phyloP scores from a whole-genome alignment of 1,139 yeast genomes.

The Zhuliangozyma blackwelliae region DNA sequence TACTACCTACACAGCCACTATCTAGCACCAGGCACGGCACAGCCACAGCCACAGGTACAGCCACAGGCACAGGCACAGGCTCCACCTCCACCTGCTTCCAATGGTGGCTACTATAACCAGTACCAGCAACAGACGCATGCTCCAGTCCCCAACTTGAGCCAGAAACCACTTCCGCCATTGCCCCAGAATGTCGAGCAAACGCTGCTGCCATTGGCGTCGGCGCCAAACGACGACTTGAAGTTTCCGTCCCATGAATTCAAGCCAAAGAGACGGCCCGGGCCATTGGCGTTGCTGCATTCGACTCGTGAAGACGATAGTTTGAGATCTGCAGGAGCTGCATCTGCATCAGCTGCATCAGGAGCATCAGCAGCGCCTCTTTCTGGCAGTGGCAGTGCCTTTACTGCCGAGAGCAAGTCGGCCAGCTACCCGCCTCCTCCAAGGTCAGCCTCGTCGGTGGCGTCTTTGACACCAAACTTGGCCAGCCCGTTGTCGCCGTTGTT shows the following conservation, averaged over 20 bases:
- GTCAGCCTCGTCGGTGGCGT: conserved; percentile 14
- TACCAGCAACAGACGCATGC: conserved; percentile 4
- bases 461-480: conserved; percentile 31
- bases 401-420: too few species aligned
- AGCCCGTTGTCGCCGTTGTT: conserved; percentile 42
- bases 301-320: conserved; percentile 21
- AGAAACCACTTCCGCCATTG: conserved; percentile 11
- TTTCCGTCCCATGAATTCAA: conserved; percentile 29
- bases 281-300: conserved; percentile 37
- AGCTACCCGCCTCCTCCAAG: conserved; percentile 10
- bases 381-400: too few species aligned
- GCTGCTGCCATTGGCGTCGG: conserved; percentile 4
- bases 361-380: too few species aligned
- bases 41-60: too few species aligned
- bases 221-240: conserved; percentile 13
- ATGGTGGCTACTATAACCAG: not conserved
- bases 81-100: too few species aligned
- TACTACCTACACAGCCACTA: too few species aligned
- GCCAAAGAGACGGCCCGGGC: conserved; percentile 42
- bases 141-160: conserved; percentile 5
- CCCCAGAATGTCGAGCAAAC: conserved; percentile 6
- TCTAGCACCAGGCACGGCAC: too few species aligned
- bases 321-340: conserved; percentile 11
- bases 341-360: too few species aligned
- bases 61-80: too few species aligned